Evolutionary conservation across 2,329 filamentous ascomycete genomes (phyloP).

Genomic region (Aspergillus eucalypticola): DNA sequence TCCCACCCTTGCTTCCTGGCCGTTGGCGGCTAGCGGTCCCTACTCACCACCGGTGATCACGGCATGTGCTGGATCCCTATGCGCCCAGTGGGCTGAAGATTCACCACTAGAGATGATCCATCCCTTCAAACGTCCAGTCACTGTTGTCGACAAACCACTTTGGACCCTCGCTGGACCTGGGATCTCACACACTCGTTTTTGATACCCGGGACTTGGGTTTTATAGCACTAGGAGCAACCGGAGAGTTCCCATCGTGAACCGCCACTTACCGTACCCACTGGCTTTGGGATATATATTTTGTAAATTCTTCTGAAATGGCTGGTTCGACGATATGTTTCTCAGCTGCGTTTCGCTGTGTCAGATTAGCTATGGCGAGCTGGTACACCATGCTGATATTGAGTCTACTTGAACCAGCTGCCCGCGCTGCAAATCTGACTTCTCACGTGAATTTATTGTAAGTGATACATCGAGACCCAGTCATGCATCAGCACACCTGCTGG

Average conservation of each 20-base stretch:
- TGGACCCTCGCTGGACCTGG: background rate
- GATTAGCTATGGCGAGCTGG: slow-evolving; percentile 14
- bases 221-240: background rate
- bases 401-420: slow-evolving; percentile 14
- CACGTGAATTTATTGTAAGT: slow-evolving; percentile 35
- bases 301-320: background rate
- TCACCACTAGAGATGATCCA: background rate
- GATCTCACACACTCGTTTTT: background rate
- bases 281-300: slow-evolving; percentile 5
- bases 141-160: background rate
- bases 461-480: background rate
- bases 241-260: background rate
- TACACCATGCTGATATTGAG: slow-evolving; percentile 15
- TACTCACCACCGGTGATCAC: slow-evolving; percentile 13
- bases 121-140: background rate
- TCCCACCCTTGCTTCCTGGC: background rate
- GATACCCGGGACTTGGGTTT: background rate
- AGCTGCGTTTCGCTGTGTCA: background rate
- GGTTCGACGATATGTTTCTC: background rate
- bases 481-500: background rate
- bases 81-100: slow-evolving; percentile 12
- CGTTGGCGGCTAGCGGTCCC: background rate
- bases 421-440: slow-evolving; percentile 24
- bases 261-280: background rate
- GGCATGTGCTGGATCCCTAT: slow-evolving; percentile 19